Evolutionary conservation across 176 grass and related monocot genomes (phyloP), one percentile per base, ranked within the genome.

Genomic region (Otatea glauca): DNA sequence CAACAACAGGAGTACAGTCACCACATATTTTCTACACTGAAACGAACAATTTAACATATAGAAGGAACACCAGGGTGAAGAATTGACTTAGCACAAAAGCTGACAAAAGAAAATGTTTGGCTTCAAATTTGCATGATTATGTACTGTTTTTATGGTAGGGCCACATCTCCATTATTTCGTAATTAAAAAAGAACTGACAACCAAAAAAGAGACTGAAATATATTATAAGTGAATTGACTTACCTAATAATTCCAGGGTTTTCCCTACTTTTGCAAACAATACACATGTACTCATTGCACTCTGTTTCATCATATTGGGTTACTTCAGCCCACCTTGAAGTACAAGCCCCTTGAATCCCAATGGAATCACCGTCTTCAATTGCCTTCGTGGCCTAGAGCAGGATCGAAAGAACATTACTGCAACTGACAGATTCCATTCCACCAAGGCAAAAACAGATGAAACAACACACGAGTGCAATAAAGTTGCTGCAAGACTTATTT

Each of bases 231-330:
- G 49, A 78, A 14, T 61, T 44, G 10, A 91, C 94, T 83, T 80
- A 97, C 94, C 91, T 78, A 5, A 92, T 83, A 80, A 81, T 68
- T 86, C 75, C 88, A 77, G 84, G 84, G 70, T 3, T 41, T 84
- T 65, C 67, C 9, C 24, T 66, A 32, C 60, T 74, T 86, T 21
- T 91, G 86, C 94, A 97, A 80, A 77, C 43, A 88, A 79, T 13
- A 86, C 90, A 97, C 21, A 68, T 68, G 78, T 78, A 66, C 21
- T 86, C 69, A 53, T 8, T 21, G 60, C 38, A 45, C 24, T 83
- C n/a, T 69, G 69, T 75, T 87, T 88, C 84, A 83, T 61, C 74
- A 65, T 62, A 65, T 37, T 60, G 77, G 76, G 44, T 55, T 41
- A 23, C 21, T 79, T 50, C 68, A 80, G 27, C 56, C 64, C 84